Conservation (phyloP, 78 protist species). For the Dictyostelium discoideum region dicty_2.7 NC_007091.3:414501-415000, state of each 20-base stretch:
- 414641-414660: slow-evolving; percentile 29
- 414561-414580: slow-evolving; percentile 35
- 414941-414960: not conserved
- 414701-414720: not conserved
- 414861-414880: slow-evolving; percentile 88
- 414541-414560: slow-evolving; percentile 11
- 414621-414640: slow-evolving; percentile 39
- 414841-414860: slow-evolving; percentile 69
- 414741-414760: not conserved
- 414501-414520: not conserved
- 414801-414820: not conserved
- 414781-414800: not conserved
- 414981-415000: slow-evolving; percentile 66
- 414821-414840: slow-evolving; percentile 53
- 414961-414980: slow-evolving; percentile 40
- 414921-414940: not conserved
- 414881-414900: slow-evolving; percentile 93
- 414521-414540: slow-evolving; percentile 46
- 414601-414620: not conserved
- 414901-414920: slow-evolving; percentile 82
- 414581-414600: not conserved
- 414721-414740: too few species aligned
- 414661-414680: slow-evolving; percentile 33
- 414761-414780: not conserved
- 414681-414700: not conserved